Conservation (phyloP, 495 filamentous ascomycete species). For the Oleoguttula mirabilis region DNA sequence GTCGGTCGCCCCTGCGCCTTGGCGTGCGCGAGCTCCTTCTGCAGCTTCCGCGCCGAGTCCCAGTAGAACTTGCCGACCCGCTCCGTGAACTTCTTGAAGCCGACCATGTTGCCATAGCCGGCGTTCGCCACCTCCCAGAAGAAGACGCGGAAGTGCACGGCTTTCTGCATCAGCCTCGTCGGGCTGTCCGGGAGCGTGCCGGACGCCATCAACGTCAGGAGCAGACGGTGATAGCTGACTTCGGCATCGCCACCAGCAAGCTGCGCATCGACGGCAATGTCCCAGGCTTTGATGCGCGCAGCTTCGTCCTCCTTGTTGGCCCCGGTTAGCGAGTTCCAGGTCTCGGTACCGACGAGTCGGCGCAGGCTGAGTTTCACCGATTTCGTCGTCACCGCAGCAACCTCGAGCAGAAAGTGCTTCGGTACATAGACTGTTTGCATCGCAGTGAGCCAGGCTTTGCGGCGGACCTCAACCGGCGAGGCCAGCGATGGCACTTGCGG, state of each 20-base stretch:
- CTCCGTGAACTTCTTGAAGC: slow-evolving; percentile 53
- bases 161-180: slow-evolving; percentile 78
- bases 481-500: slow-evolving; percentile 55
- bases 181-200: slow-evolving; percentile 79
- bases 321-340: slow-evolving; percentile 67
- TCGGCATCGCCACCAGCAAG: slow-evolving; percentile 86
- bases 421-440: slow-evolving; percentile 94
- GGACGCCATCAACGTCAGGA: slow-evolving; percentile 78
- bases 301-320: slow-evolving; percentile 75
- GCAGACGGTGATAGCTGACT: slow-evolving; percentile 74
- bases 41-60: slow-evolving; percentile 60
- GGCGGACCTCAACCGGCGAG: slow-evolving; percentile 73
- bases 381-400: slow-evolving; percentile 66
- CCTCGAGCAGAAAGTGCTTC: slow-evolving; percentile 73
- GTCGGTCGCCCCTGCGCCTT: slow-evolving; percentile 7
- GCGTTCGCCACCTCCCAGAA: slow-evolving; percentile 64
- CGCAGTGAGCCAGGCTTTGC: slow-evolving; percentile 87
- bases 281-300: slow-evolving; percentile 83
- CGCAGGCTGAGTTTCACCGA: slow-evolving; percentile 68
- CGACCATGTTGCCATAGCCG: slow-evolving; percentile 45
- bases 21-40: slow-evolving; percentile 30
- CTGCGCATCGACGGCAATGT: slow-evolving; percentile 88
- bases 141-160: slow-evolving; percentile 78
- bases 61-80: slow-evolving; percentile 64
- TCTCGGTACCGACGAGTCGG: slow-evolving; percentile 60